phyloP scores from a whole-genome alignment of 345 rosid species.

The Moricandia arvensis region DNA sequence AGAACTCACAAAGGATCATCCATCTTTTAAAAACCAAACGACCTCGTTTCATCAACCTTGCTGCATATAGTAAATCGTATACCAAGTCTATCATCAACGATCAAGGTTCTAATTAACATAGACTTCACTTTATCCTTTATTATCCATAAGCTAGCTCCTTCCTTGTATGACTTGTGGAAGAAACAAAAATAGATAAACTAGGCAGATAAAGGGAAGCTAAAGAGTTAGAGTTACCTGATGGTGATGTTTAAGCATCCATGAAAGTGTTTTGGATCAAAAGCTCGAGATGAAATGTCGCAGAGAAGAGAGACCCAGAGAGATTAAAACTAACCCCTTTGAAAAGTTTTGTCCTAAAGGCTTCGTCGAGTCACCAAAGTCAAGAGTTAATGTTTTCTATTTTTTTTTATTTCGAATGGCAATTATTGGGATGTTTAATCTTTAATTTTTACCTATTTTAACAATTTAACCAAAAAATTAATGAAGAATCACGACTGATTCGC shows the following conservation, averaged over 20 bases:
- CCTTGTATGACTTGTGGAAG: conserved; percentile 22
- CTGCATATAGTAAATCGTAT: too few relatives aligned
- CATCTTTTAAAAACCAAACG: conserved; percentile 11
- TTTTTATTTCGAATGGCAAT: conserved; percentile 1
- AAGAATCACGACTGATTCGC: conserved; percentile 27
- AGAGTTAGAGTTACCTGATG: conserved; percentile 24
- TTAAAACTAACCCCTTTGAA: conserved; percentile 38
- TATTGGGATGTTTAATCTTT: conserved; percentile 32
- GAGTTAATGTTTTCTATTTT: background rate
- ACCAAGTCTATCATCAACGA: too few relatives aligned
- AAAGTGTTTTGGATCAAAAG: conserved; percentile 8
- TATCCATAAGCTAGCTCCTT: conserved; percentile 1
- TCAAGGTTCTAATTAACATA: too few relatives aligned
- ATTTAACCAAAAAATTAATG: background rate
- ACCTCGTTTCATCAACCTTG: conserved; percentile 6
- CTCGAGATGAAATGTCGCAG: conserved; percentile 22
- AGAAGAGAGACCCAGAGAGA: conserved; percentile 39
- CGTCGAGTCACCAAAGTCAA: conserved; percentile 41
- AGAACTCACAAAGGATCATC: conserved; percentile 6
- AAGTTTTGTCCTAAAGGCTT: conserved; percentile 27
- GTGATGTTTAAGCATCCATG: conserved; percentile 32
- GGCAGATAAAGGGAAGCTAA: background rate
- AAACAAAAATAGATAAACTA: background rate
- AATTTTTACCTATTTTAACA: conserved; percentile 6
- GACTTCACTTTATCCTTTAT: background rate